These are phyloP conservation scores for Tephrocybe sp. DNA, from an alignment of 768 basidiomycete species.

Conservation along the genomic window DNA sequence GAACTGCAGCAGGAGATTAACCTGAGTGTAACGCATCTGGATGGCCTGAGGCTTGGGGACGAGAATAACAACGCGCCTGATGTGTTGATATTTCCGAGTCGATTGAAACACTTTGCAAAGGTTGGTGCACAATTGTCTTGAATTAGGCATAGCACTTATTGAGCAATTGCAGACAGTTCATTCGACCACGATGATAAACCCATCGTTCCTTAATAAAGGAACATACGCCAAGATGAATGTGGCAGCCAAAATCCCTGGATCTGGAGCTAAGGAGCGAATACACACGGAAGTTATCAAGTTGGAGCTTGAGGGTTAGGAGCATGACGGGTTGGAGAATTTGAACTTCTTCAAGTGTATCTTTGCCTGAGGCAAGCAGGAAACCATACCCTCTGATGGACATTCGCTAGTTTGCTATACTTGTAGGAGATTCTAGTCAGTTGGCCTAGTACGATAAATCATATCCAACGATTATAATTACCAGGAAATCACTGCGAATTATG, in stretches of 20 bases:
- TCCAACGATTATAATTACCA: too few relatives aligned
- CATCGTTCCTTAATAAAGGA: slow-evolving; percentile 69
- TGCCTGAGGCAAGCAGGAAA: too few relatives aligned
- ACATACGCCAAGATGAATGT: slow-evolving; percentile 49
- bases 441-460: too few relatives aligned
- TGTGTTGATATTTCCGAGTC: slow-evolving; percentile 83
- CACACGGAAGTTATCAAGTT: slow-evolving; percentile 31
- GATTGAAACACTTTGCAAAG: slow-evolving; percentile 88
- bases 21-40: slow-evolving; percentile 81
- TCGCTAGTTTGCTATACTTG: too few relatives aligned
- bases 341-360: too few relatives aligned
- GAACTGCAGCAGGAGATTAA: slow-evolving; percentile 80
- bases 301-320: slow-evolving; percentile 16
- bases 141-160: not conserved
- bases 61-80: slow-evolving; percentile 62
- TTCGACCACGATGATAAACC: slow-evolving; percentile 79
- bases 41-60: slow-evolving; percentile 34
- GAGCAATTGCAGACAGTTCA: slow-evolving; percentile 60
- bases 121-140: slow-evolving; percentile 32
- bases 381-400: too few relatives aligned
- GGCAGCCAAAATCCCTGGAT: slow-evolving; percentile 21
- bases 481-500: too few relatives aligned
- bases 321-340: too few relatives aligned
- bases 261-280: slow-evolving; percentile 30
- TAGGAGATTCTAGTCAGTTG: too few relatives aligned